These are phyloP conservation scores for Gracilariopsis chorda DNA, from an alignment of 23 red algal genomes.

Conservation along the genomic window DNA sequence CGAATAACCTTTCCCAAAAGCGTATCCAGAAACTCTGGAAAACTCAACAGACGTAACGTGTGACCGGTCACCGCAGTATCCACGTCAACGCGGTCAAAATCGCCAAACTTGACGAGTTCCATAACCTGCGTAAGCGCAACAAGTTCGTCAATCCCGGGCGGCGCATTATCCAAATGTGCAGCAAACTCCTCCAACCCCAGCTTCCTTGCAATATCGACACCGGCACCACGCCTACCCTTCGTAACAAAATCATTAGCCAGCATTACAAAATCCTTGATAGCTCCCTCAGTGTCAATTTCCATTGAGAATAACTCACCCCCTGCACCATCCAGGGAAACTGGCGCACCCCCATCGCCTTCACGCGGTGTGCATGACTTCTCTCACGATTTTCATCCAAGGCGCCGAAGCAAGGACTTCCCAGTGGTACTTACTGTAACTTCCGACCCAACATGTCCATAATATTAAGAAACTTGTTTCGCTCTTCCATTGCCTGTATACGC, in stretches of 20 bases:
- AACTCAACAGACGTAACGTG: constrained; percentile 86
- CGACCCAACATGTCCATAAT: no score
- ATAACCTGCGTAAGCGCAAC: constrained; percentile 92
- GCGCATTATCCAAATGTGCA: constrained; percentile 84
- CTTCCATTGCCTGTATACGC: no score
- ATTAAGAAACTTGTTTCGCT: no score
- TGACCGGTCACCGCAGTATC: constrained; percentile 98
- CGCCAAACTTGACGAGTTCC: constrained; percentile 67
- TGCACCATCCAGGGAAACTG: constrained; percentile 48
- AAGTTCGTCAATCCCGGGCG: constrained; percentile 95
- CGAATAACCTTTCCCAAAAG: constrained; percentile 85
- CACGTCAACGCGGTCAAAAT: constrained; percentile 89
- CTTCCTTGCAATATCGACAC: constrained; percentile 74
- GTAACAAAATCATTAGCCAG: constrained; percentile 54
- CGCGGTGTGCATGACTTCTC: no score
- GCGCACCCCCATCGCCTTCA: constrained; percentile 79
- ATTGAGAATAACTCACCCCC: constrained; percentile 65
- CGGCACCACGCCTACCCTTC: constrained; percentile 49
- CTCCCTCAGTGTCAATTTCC: constrained; percentile 91
- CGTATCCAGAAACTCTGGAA: constrained; percentile 93
- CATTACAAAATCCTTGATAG: constrained; percentile 76
- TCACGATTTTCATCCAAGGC: no score
- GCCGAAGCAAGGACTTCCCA: no score
- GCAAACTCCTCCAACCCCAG: constrained; percentile 93
- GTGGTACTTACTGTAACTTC: no score